A percentile compares a stretch with the other conserved stretches of the same genome.
Conservation (phyloP, 345 rosid genomes). For the Bretschneidera sinensis region DNA sequence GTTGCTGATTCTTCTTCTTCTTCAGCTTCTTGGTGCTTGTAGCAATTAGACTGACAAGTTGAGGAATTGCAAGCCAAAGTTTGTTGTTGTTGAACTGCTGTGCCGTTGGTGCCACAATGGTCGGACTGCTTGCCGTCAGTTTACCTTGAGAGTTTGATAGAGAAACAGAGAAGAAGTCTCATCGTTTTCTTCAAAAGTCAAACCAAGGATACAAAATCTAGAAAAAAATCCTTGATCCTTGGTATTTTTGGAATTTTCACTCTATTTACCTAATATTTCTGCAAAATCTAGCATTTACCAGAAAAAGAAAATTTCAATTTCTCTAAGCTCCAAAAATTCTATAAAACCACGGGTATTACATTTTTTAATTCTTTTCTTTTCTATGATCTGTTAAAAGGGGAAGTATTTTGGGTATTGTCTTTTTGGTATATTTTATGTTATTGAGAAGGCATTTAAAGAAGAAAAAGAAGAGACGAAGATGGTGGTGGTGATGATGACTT, state of each 20-base stretch:
- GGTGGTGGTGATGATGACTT: neutral
- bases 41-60: constrained; percentile 55
- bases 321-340: neutral
- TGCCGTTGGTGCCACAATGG: too few species aligned
- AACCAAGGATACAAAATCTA: neutral
- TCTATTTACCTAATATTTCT: constrained; percentile 14
- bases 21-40: constrained; percentile 30
- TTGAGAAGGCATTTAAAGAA: too few species aligned
- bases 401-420: constrained; percentile 11
- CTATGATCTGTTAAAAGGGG: constrained; percentile 1
- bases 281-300: neutral
- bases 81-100: too few species aligned
- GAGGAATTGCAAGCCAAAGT: constrained; percentile 80
- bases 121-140: too few species aligned
- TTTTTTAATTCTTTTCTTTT: neutral
- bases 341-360: neutral
- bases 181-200: neutral
- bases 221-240: neutral
- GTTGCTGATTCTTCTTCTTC: constrained; percentile 8
- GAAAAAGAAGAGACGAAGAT: neutral
- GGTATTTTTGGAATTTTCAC: neutral
- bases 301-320: neutral
- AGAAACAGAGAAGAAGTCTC: too few species aligned
- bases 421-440: too few species aligned
- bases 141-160: too few species aligned